A percentile compares a stretch with the other conserved stretches of the same genome.
These are phyloP conservation scores for Cercospora citrullina DNA, from an alignment of 2,329 filamentous ascomycete species.

Conservation along the genomic window DNA sequence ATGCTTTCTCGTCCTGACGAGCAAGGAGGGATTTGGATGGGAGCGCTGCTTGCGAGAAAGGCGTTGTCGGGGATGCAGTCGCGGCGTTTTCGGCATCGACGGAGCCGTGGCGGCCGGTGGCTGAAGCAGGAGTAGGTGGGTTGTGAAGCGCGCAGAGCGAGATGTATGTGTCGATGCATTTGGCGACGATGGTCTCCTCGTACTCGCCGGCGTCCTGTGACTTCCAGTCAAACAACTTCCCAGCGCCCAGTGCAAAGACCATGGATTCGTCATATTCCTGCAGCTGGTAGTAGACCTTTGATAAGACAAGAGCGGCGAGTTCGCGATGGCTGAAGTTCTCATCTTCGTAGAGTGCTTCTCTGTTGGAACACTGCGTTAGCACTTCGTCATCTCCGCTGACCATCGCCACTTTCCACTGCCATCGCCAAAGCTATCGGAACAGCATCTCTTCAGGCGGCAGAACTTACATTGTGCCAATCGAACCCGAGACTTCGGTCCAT, in stretches of 20 bases:
- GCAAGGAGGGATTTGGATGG: constrained; percentile 96
- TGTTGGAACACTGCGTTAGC: constrained; percentile 45
- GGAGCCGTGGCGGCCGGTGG: constrained; percentile 54
- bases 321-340: constrained; percentile 90
- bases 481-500: constrained; percentile 94
- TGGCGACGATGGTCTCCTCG: constrained; percentile 96
- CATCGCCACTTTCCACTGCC: background rate
- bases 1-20: constrained; percentile 67
- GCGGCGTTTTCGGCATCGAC: constrained; percentile 56
- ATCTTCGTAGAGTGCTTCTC: constrained; percentile 97
- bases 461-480: constrained; percentile 87
- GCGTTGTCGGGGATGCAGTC: constrained; percentile 79
- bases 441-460: background rate
- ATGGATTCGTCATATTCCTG: constrained; percentile 99
- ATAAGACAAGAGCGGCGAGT: constrained; percentile 88
- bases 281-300: constrained; percentile 98
- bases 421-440: background rate
- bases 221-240: constrained; percentile 83
- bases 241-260: constrained; percentile 93
- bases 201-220: constrained; percentile 83
- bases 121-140: constrained; percentile 44
- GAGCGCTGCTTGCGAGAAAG: constrained; percentile 89
- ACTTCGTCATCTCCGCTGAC: constrained; percentile 6
- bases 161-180: constrained; percentile 98
- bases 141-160: constrained; percentile 67